A percentile compares a stretch with the other conserved stretches of the same genome.
Conservation (phyloP, 1,284 basidiomycete genomes). For the Rhodotorula sp. region DNA sequence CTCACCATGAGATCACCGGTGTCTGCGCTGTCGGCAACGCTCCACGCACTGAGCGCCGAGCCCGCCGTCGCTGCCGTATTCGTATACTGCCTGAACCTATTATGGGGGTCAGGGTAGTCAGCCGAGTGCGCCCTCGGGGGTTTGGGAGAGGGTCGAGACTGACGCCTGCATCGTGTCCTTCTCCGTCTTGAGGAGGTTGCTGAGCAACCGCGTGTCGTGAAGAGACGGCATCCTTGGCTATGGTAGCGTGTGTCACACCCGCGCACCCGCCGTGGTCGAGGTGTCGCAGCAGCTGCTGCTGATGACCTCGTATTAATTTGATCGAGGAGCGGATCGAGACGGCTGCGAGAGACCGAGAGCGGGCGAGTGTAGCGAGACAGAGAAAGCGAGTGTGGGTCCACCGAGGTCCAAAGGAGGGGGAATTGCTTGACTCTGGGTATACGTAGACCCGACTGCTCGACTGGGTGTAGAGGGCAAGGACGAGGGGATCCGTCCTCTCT, state of each 20-base stretch:
- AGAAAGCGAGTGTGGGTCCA: too few relatives aligned
- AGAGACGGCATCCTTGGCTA: slow-evolving; percentile 19
- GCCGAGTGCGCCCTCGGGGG: background rate
- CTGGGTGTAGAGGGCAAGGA: too few relatives aligned
- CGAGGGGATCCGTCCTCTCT: too few relatives aligned
- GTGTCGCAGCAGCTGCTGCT: too few relatives aligned
- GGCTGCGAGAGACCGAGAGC: background rate
- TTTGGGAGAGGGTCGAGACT: slow-evolving; percentile 33
- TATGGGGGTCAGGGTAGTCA: too few relatives aligned
- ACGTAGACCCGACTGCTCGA: too few relatives aligned
- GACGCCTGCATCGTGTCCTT: slow-evolving; percentile 44
- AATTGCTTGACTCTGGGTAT: too few relatives aligned
- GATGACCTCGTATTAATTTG: too few relatives aligned
- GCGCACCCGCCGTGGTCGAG: background rate
- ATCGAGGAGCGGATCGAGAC: background rate
- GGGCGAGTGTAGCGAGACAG: background rate
- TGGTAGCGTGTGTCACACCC: background rate
- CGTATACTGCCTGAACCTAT: slow-evolving; percentile 43
- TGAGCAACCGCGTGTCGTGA: slow-evolving; percentile 49
- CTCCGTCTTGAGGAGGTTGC: slow-evolving; percentile 51
- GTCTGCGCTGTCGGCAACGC: slow-evolving; percentile 49
- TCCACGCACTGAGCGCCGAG: slow-evolving; percentile 51
- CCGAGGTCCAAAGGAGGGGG: too few relatives aligned
- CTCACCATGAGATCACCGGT: slow-evolving; percentile 43
- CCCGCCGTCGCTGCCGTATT: slow-evolving; percentile 45